phyloP scores from a whole-genome alignment of 306 rosid genomes.

The Erythrophleum fordii region DNA sequence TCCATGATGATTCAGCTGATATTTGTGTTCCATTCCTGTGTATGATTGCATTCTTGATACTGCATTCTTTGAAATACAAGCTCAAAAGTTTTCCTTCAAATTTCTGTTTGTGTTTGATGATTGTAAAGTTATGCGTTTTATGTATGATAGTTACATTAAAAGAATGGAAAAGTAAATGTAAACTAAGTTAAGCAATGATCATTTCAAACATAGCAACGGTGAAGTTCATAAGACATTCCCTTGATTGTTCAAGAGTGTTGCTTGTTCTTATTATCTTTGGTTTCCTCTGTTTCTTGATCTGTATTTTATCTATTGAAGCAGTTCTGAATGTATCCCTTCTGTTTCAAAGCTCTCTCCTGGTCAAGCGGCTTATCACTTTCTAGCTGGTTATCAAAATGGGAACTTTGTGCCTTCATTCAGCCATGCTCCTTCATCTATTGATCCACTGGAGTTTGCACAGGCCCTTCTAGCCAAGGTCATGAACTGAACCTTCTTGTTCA shows the following conservation, averaged over 20 bases:
- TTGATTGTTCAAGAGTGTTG: background rate
- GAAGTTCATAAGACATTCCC: background rate
- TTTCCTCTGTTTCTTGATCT: background rate
- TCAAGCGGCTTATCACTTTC: constrained; percentile 61
- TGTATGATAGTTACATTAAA: background rate
- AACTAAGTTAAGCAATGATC: background rate
- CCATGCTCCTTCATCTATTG: constrained; percentile 42
- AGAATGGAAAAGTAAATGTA: background rate
- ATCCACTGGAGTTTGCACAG: constrained; percentile 46
- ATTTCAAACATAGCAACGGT: background rate
- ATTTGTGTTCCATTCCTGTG: background rate
- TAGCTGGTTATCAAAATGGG: constrained; percentile 59
- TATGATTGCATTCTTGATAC: background rate
- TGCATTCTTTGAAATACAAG: background rate
- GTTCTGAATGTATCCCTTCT: constrained; percentile 46
- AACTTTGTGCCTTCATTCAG: constrained; percentile 53
- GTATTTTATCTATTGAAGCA: constrained; percentile 36
- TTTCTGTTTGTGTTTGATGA: background rate
- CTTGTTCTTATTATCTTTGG: background rate
- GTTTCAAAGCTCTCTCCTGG: constrained; percentile 54
- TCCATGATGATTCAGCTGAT: background rate
- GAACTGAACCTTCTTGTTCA: constrained; percentile 1
- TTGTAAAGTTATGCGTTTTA: background rate
- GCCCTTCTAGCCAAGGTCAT: constrained; percentile 49
- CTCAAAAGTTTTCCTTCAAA: background rate